These are phyloP conservation scores for Leccinellum luteum DNA, from an alignment of 768 basidiomycete species.

Conservation along the genomic window DNA sequence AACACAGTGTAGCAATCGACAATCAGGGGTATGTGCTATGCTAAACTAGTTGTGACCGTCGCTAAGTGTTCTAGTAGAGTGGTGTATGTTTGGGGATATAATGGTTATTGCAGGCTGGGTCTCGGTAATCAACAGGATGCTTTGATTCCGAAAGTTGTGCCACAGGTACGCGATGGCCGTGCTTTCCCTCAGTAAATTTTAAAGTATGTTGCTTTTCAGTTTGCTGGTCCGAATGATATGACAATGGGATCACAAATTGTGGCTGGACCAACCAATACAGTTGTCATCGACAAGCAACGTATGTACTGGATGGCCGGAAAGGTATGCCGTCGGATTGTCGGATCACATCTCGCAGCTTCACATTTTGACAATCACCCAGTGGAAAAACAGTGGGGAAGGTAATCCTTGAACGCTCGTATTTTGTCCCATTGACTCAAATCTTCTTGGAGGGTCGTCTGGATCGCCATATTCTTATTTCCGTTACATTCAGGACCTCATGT, in stretches of 20 bases:
- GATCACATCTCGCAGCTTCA: neutral
- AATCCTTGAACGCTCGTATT: neutral
- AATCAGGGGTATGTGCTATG: conserved; percentile 54
- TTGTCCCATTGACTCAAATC: conserved; percentile 2
- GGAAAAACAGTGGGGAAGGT: conserved; percentile 96
- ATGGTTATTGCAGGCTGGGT: conserved; percentile 89
- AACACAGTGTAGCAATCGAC: conserved; percentile 84
- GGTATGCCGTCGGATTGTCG: conserved; percentile 33
- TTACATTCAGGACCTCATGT: conserved; percentile 85
- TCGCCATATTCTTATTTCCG: conserved; percentile 88
- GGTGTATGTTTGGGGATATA: conserved; percentile 86
- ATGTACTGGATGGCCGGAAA: conserved; percentile 89
- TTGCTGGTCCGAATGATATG: conserved; percentile 65
- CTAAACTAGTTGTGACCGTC: neutral
- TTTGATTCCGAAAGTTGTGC: conserved; percentile 78
- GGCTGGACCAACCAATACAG: conserved; percentile 83
- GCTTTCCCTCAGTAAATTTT: neutral
- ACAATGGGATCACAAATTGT: conserved; percentile 62
- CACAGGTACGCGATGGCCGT: conserved; percentile 49
- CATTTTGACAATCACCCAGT: conserved; percentile 44
- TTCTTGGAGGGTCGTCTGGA: conserved; percentile 75
- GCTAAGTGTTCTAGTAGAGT: conserved; percentile 40
- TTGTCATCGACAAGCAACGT: conserved; percentile 79
- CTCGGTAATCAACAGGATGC: conserved; percentile 82
- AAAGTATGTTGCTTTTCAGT: conserved; percentile 40